A percentile compares a stretch with the other conserved stretches of the same genome.
Evolutionary conservation across 164 flowering plant genomes (phyloP).

Genomic region (Tinospora cordifolia): DNA sequence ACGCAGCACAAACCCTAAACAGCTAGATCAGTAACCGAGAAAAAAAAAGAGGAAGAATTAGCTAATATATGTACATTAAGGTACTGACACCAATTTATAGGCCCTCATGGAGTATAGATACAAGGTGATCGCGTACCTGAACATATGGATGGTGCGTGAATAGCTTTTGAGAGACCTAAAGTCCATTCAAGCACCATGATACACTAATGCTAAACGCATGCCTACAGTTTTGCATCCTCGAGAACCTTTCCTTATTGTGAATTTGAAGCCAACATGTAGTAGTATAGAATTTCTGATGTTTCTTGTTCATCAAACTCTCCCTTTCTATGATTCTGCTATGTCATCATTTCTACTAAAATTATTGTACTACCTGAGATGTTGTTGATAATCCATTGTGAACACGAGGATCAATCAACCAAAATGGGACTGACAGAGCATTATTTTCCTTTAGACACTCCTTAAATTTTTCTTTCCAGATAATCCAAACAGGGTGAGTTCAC

Average conservation of each 20-base stretch:
- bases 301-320: not conserved
- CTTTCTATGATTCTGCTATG: slow-evolving; percentile 7
- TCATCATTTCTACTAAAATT: slow-evolving; percentile 18
- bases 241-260: not conserved
- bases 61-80: slow-evolving; percentile 13
- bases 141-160: not conserved
- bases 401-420: slow-evolving; percentile 10
- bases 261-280: not conserved
- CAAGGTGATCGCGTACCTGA: slow-evolving; percentile 10
- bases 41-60: not conserved
- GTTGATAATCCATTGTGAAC: slow-evolving; percentile 10
- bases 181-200: not conserved
- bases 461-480: slow-evolving; percentile 10
- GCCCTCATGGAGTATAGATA: slow-evolving; percentile 9
- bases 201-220: not conserved
- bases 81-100: slow-evolving; percentile 6
- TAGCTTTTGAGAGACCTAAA: slow-evolving; percentile 1
- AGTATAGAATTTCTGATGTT: not conserved
- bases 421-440: slow-evolving; percentile 5
- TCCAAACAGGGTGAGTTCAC: not conserved
- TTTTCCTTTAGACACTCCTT: slow-evolving; percentile 12
- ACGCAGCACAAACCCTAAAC: not conserved
- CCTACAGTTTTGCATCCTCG: not conserved
- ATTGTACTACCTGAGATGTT: slow-evolving; percentile 24
- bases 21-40: not conserved